Evolutionary conservation across 2,329 filamentous ascomycete genomes (phyloP).

Genomic region (Karstenula rhodostoma): DNA sequence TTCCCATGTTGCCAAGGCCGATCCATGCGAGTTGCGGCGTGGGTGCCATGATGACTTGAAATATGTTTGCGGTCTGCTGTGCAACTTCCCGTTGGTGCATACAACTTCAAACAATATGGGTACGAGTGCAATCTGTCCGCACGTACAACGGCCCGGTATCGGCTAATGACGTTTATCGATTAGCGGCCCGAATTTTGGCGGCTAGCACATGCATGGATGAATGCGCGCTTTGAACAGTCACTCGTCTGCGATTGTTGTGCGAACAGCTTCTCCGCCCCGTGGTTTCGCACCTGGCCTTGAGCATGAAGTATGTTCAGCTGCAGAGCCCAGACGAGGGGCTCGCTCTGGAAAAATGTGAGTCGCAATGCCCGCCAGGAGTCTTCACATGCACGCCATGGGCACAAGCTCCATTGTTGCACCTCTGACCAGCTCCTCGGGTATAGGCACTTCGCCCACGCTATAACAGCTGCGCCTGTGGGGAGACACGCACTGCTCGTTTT

Average conservation of each 20-base stretch:
- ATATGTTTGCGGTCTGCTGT: not conserved
- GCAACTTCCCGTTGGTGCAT: not conserved
- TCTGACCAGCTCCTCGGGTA: conserved; percentile 17
- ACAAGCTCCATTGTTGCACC: conserved; percentile 6
- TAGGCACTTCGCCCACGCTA: conserved; percentile 31
- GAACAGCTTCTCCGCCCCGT: not conserved
- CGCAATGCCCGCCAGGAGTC: conserved; percentile 20
- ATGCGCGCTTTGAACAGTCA: not conserved
- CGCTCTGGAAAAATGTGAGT: conserved; percentile 36
- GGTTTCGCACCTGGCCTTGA: conserved; percentile 26
- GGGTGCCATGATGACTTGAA: conserved; percentile 42
- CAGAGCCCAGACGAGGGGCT: conserved; percentile 46
- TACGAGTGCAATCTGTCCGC: not conserved
- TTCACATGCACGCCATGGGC: not conserved
- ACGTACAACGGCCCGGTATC: conserved; percentile 12
- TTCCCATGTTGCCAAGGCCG: conserved; percentile 88
- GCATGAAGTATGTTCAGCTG: conserved; percentile 50
- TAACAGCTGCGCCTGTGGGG: conserved; percentile 23
- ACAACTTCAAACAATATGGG: no score
- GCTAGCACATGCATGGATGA: conserved; percentile 1
- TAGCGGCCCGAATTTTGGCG: conserved; percentile 17
- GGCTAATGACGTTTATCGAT: conserved; percentile 33
- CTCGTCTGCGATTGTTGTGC: not conserved
- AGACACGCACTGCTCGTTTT: conserved; percentile 5
- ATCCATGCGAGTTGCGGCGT: conserved; percentile 72